These are phyloP conservation scores for Stygiomarasmius scandens DNA, from an alignment of 1,284 basidiomycete species.

Conservation along the genomic window DNA sequence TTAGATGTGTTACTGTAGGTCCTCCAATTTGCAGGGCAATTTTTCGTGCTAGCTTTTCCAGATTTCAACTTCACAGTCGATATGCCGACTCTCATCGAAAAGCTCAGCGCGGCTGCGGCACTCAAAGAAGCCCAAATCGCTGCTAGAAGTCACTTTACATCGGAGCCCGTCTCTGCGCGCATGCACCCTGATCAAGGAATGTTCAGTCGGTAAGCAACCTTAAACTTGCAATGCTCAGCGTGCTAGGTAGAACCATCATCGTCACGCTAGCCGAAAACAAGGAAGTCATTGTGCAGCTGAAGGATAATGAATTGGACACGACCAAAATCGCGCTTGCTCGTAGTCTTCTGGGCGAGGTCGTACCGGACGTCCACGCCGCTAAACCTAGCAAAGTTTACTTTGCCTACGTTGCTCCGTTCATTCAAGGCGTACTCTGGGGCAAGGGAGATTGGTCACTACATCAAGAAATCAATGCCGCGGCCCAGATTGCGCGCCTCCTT, in stretches of 20 bases:
- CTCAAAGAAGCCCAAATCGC: background rate
- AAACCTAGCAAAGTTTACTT: conserved; percentile 3
- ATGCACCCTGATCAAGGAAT: background rate
- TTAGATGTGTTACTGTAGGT: no score
- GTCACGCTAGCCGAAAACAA: background rate
- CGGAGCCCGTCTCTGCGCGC: background rate
- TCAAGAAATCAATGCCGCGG: background rate
- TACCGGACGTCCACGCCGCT: conserved; percentile 1
- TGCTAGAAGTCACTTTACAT: background rate
- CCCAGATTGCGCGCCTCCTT: background rate
- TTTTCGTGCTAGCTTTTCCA: no score
- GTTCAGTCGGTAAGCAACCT: background rate
- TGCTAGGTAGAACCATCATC: background rate
- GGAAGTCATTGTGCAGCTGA: conserved; percentile 4
- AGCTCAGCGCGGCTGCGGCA: background rate
- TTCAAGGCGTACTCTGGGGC: conserved; percentile 2
- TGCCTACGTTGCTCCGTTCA: conserved; percentile 5
- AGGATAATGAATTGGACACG: conserved; percentile 10
- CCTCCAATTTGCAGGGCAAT: no score
- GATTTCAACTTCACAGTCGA: no score
- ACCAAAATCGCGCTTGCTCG: conserved; percentile 6
- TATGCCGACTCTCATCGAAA: conserved; percentile 2
- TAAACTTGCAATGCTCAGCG: background rate
- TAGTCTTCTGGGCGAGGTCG: conserved; percentile 6
- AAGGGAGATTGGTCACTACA: background rate